Evolutionary conservation across 495 filamentous ascomycete species (phyloP), one percentile per base, ranked within the genome.

Genomic region (Hypoxylon crocopeplum): DNA sequence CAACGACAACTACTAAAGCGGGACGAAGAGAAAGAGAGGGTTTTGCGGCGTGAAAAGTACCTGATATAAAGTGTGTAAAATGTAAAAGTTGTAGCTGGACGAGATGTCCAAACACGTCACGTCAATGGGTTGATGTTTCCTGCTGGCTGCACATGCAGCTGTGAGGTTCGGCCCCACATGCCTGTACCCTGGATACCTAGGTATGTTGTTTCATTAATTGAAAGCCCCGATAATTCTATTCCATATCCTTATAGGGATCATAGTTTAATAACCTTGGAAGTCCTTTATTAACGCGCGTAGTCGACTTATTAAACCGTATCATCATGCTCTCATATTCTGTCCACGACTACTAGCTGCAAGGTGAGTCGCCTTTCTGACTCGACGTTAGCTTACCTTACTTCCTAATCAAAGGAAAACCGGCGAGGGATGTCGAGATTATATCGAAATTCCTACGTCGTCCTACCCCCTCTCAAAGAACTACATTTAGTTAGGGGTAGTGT

Each of bases 71-170:
- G n/a, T 48, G 32, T 19, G 34, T 47, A 22, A 22, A 54, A 42
- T 17, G 50, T 8, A 48, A 5, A n/a, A 17, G 15, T 19, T 16
- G 34, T 22, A 5, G 13, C 2, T 38, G 53, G 24, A 54, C 36
- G 41, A 45, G 38, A 45, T 47, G 52, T 46, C 16, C 48, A 64
- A 64, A 64, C 60, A 64, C 60, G 60, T 64, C 54, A 59, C 55
- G 46, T 57, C 42, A 44, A 54, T 53, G 22, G 25, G 32, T 34
- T 34, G 32, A n/a, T 34, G 32, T 34, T 34, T 5, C 32, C 13
- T 34, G 6, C 32, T 34, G 7, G 32, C 32, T 34, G n/a, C 32
- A 34, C 8, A 29, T 29, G 25, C 25, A 29, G 10, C 5, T 29
- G 8, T 3, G 7, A 34, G 32, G n/a, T 13, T 10, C 34, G 34